phyloP scores from a whole-genome alignment of 805 yeast species.

The Wickerhamiella brachini region DNA sequence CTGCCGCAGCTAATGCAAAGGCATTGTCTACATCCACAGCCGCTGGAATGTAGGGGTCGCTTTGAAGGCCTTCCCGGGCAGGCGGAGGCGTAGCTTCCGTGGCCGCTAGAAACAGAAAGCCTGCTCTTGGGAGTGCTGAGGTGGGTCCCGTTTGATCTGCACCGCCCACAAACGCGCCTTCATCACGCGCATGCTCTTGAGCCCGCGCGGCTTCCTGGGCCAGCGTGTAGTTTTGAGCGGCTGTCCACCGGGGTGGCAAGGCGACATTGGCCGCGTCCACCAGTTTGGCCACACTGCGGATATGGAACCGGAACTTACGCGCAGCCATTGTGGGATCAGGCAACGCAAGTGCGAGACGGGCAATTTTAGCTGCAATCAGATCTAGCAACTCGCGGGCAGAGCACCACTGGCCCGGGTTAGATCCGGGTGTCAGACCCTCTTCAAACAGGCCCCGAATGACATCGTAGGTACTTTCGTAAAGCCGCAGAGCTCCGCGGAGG shows the following conservation, averaged over 20 bases:
- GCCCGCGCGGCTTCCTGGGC: background rate
- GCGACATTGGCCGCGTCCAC: background rate
- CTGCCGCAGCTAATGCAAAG: background rate
- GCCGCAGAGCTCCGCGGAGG: constrained; percentile 35
- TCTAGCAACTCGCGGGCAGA: constrained; percentile 34
- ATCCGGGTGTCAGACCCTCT: constrained; percentile 7
- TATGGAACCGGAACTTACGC: constrained; percentile 50
- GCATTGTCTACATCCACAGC: background rate
- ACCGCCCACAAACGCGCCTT: background rate
- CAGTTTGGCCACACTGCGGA: constrained; percentile 35
- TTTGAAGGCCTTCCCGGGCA: background rate
- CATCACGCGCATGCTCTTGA: background rate
- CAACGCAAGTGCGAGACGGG: constrained; percentile 42
- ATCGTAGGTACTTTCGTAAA: constrained; percentile 42
- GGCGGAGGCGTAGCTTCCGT: background rate
- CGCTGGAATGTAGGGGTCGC: background rate
- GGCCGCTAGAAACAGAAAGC: background rate
- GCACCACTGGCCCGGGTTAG: background rate
- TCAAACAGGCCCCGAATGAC: constrained; percentile 31
- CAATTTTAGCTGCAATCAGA: constrained; percentile 46
- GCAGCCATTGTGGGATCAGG: constrained; percentile 48
- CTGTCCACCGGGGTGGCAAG: background rate
- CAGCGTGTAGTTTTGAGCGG: background rate
- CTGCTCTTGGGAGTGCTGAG: background rate
- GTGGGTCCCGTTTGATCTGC: background rate